Base-by-base conservation (phyloP, 228 moss, liverwort and hornwort genomes). In the Sphagnum magellanicum region DNA sequence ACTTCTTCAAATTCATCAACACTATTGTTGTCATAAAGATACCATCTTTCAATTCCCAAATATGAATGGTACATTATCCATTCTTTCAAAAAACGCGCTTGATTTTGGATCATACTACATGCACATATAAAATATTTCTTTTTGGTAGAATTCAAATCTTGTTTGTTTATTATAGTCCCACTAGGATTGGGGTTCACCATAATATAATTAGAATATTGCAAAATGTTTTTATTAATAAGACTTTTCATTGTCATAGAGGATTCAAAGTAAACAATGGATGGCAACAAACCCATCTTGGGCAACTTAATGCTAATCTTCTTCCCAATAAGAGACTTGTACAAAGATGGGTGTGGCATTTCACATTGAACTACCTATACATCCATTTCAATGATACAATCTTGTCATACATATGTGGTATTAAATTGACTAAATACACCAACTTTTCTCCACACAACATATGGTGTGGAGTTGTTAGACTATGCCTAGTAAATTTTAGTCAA, bases 61-160 rank as follows among this genome's bases (percentile, higher is more conserved):
- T 78, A 83, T 10, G 82, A 80, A 47, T 89, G 86, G 68, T 83
- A 89, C 67, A 79, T 78, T 53, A 86, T 70, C 86, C 86, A 89
- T 64, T 89, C 89, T 16, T 70, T 75, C 47, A 89, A 64, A 51
- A 89, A 89, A 15, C 52, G 60, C 13, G 83, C 89, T 63, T 86
- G 77, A 52, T 86, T 89, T 83, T 86, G 86, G n/a, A 89, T 12
- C 86, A 89, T 89, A 1, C 86, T 89, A 77, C 89, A 89, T 5
- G 83, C 64, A 61, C 89, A 89, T 1, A 83, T 57, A 50, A 69
- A 71, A 50, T 79, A 74, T 59, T 53, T 67, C 53, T 74, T 77
- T 6, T 63, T 63, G 48, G 74, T 10, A 47, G 2, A 32, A 32
- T 32, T 32, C 32, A 32, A 2, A 32, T 32, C 32, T 32, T 32